Percentiles rank a stretch among this genome's conserved stretches.
These are phyloP conservation scores for Plasmodium cynomolgi DNA, from an alignment of 169 alveolate genomes.

Conservation along the genomic window DNA sequence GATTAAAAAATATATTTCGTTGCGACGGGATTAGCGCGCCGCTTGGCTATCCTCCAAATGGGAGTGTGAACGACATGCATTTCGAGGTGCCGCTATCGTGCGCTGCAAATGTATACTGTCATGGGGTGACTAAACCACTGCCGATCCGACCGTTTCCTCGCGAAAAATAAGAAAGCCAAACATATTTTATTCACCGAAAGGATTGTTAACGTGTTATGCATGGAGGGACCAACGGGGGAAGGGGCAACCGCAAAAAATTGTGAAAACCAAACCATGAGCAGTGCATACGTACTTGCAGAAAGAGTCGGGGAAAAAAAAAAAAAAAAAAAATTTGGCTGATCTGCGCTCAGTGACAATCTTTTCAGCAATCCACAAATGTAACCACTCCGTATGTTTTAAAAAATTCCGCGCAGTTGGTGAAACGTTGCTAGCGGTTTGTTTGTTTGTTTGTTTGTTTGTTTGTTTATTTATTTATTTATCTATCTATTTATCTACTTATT, in stretches of 20 bases:
- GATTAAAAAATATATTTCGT: background rate
- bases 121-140: background rate
- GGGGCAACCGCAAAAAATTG: background rate
- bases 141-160: background rate
- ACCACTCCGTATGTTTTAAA: background rate
- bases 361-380: background rate
- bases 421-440: background rate
- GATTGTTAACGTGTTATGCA: background rate
- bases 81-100: background rate
- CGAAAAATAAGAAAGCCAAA: background rate
- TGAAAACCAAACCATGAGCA: background rate
- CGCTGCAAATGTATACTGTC: background rate
- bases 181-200: background rate
- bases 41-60: background rate
- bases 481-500: too few relatives aligned
- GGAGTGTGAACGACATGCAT: background rate
- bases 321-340: too few relatives aligned
- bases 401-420: background rate
- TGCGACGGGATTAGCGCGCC: background rate
- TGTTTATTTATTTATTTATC: too few relatives aligned
- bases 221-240: background rate
- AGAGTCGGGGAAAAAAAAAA: background rate
- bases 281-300: background rate
- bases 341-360: background rate
- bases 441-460: too few relatives aligned